Evolutionary conservation across 2,329 filamentous ascomycete genomes (phyloP).

Genomic region (Pestalotiopsis sp.): DNA sequence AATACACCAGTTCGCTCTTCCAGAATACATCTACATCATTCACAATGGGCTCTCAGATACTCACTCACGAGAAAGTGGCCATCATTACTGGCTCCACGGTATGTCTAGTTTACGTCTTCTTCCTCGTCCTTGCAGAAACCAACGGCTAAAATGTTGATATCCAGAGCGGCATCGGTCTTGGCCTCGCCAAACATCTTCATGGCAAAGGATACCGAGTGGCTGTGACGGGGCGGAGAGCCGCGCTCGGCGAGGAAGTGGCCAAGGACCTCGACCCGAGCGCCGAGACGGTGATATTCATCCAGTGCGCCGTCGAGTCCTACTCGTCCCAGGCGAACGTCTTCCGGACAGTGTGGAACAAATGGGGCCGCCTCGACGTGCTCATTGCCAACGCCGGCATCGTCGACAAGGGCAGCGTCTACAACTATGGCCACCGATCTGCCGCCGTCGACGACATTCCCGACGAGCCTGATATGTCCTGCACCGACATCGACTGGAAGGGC

Average conservation of each 20-base stretch:
- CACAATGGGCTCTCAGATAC: not conserved
- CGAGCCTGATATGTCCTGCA: not conserved
- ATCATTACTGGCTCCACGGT: conserved; percentile 12
- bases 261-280: not conserved
- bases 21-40: not conserved
- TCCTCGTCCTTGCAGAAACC: not conserved
- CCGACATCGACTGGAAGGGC: conserved; percentile 4
- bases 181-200: conserved; percentile 5
- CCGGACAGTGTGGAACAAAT: conserved; percentile 1
- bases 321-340: not conserved
- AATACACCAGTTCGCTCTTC: not conserved
- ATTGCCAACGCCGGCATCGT: conserved; percentile 10
- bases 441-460: conserved; percentile 1
- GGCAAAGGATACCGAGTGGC: not conserved
- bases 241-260: not conserved
- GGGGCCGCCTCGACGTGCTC: conserved; percentile 8
- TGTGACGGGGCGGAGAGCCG: not conserved
- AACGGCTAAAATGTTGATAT: not conserved
- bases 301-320: not conserved
- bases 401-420: conserved; percentile 5
- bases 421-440: not conserved
- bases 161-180: conserved; percentile 11
- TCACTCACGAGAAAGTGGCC: not conserved
- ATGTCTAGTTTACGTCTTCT: not conserved
- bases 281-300: not conserved